Conservation (phyloP, 768 basidiomycete genomes). For the Lactarius hengduanensis region DNA sequence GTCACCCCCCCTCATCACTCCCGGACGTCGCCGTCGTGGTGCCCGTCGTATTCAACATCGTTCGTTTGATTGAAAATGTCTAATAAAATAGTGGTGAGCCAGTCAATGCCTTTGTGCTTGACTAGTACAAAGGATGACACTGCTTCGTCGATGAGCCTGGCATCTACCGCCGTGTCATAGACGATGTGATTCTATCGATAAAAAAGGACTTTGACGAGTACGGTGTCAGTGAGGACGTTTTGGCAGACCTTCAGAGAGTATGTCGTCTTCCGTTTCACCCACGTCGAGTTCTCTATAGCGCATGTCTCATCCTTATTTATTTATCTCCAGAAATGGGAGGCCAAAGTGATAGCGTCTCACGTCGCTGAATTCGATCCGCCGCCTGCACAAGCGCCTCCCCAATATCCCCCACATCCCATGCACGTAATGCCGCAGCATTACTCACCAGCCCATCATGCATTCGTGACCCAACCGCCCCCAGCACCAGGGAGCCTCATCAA, state of each 20-base stretch:
- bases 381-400: slow-evolving; percentile 43
- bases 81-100: slow-evolving; percentile 98
- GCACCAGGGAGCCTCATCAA: slow-evolving; percentile 57
- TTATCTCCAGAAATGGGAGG: slow-evolving; percentile 84
- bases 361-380: slow-evolving; percentile 89
- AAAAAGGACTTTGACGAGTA: slow-evolving; percentile 96
- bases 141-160: slow-evolving; percentile 65
- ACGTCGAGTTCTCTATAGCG: slow-evolving; percentile 25
- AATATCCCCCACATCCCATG: slow-evolving; percentile 60
- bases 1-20: slow-evolving; percentile 37
- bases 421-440: slow-evolving; percentile 43
- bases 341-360: slow-evolving; percentile 88
- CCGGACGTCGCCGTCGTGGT: slow-evolving; percentile 34
- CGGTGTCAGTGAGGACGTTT: slow-evolving; percentile 85
- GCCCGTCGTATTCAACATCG: slow-evolving; percentile 33
- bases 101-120: slow-evolving; percentile 57
- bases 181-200: slow-evolving; percentile 88
- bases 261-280: slow-evolving; percentile 39
- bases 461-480: slow-evolving; percentile 34
- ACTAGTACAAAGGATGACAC: slow-evolving; percentile 56
- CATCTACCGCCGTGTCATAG: slow-evolving; percentile 93
- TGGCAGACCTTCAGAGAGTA: slow-evolving; percentile 86
- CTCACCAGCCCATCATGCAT: slow-evolving; percentile 39
- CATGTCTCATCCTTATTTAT: slow-evolving; percentile 16
- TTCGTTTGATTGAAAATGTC: slow-evolving; percentile 61